Base-by-base conservation (phyloP, 1,284 basidiomycete species). In the Rhodotorula mucilaginosa region DNA sequence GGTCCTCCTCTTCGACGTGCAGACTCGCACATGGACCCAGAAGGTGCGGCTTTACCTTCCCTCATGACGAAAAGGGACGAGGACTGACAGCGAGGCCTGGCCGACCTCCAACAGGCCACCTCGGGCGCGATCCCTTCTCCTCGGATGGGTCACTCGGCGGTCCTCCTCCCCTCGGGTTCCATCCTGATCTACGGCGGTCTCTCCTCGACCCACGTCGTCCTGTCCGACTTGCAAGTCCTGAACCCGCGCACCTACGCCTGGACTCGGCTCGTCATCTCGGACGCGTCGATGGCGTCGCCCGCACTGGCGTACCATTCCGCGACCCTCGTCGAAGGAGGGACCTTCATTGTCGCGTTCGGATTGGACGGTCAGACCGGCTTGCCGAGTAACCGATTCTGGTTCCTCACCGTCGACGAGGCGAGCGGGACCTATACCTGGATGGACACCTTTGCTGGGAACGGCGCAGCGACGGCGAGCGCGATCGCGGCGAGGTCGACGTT, bases 141-240 rank as follows among this genome's bases (percentile, higher is more conserved):
- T 23, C 75, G 80, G 12, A 78, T 81, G 66, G 81, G 81, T 16
- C 81, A 81, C 67, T 73, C 76, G 39, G 73, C 79, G 4, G 67
- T 77, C 52, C 64, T 68, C 39, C 78, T 79, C 12, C 16, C 69
- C 3, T 79, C 80, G 16, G 78, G 79, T 39, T 74, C 74, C 19
- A 69, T 82, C 58, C 68, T 81, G 51, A 47, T 82, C 19, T 78
- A 80, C 70, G 81, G 81, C 52, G 81, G 81, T 0, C 52, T 77
- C 65, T 68, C 67, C n/a, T 23, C 57, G 16, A 52, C 75, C 19
- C 73, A 72, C n/a, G n/a, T 56, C 5, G 73, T 77, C 5, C 72
- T 79, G 19, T 70, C 74, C 29, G 78, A 80, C 58, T 68, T 79
- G 12, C 75, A 76, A 65, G 64, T 79, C 29, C 77, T 82, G 39